These are phyloP conservation scores for Rhizopogon vulgaris DNA, from an alignment of 768 basidiomycete species.

Conservation along the genomic window DNA sequence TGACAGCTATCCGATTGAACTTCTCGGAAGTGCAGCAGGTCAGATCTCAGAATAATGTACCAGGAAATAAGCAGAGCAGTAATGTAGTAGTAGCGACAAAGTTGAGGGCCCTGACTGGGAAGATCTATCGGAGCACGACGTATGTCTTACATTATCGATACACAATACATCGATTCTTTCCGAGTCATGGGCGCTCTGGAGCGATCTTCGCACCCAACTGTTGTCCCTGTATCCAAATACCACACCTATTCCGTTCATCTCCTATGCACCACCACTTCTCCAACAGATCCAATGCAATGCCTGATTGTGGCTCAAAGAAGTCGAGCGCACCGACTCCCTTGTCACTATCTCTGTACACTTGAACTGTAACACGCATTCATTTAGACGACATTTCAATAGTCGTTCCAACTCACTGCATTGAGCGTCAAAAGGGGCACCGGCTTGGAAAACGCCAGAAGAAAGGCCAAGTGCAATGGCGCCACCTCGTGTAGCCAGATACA, in stretches of 20 bases:
- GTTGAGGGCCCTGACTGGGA: no score
- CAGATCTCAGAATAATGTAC: no score
- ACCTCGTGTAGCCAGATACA: conserved; percentile 79
- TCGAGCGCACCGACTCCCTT: conserved; percentile 61
- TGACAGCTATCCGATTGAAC: no score
- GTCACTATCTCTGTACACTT: neutral
- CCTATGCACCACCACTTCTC: conserved; percentile 94
- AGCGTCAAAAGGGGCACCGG: conserved; percentile 68
- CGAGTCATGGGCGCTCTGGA: no score
- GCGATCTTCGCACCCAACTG: conserved; percentile 1
- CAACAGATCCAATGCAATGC: conserved; percentile 44
- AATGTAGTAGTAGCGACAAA: no score
- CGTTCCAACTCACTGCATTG: conserved; percentile 53
- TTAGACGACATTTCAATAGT: neutral
- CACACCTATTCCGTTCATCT: conserved; percentile 54
- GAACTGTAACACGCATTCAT: neutral
- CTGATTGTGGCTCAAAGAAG: conserved; percentile 39
- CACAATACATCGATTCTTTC: no score
- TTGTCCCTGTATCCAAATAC: conserved; percentile 74
- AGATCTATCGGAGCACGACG: neutral
- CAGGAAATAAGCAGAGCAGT: no score
- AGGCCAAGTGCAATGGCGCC: conserved; percentile 69
- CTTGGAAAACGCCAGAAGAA: conserved; percentile 46
- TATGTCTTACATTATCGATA: no score
- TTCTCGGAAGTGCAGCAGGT: no score